A percentile compares a stretch with the other conserved stretches of the same genome.
Evolutionary conservation across 116 monocot genomes (phyloP).

Genomic region (Iris pallida): DNA sequence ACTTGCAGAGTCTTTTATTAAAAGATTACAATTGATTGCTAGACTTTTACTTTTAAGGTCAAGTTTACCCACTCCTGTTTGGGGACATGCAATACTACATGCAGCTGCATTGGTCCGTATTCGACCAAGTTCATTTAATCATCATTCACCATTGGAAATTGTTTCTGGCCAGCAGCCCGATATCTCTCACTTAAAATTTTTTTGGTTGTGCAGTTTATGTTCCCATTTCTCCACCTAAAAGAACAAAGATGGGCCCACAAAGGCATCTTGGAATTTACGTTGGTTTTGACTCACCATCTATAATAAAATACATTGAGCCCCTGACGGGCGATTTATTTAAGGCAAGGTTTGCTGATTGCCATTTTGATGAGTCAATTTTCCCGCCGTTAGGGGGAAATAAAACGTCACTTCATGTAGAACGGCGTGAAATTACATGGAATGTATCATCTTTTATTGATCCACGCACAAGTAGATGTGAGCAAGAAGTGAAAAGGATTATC

Average conservation of each 20-base stretch:
- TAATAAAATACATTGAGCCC: not conserved
- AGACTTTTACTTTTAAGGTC: not conserved
- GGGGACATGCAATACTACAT: not conserved
- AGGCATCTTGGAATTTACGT: not conserved
- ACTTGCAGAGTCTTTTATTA: not conserved
- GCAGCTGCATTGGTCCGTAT: too few relatives aligned
- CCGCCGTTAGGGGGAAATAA: conserved; percentile 1
- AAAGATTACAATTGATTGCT: not conserved
- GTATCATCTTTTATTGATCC: too few relatives aligned
- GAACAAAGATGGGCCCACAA: not conserved
- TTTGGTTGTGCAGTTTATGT: not conserved
- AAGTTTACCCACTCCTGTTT: not conserved
- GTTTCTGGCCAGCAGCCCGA: not conserved
- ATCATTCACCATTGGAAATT: not conserved
- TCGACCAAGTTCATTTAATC: too few relatives aligned
- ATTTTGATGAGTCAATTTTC: not conserved
- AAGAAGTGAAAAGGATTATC: not conserved
- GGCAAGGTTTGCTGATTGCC: not conserved
- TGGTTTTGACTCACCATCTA: not conserved
- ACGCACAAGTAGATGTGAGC: not conserved
- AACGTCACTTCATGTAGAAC: not conserved
- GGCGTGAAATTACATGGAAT: not conserved
- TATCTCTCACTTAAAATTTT: not conserved
- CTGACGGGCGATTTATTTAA: not conserved
- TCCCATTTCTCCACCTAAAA: not conserved